Percentiles rank a stretch among this genome's conserved stretches.
Conservation (phyloP, 2,329 filamentous ascomycete genomes). For the Coniella vitis region DNA sequence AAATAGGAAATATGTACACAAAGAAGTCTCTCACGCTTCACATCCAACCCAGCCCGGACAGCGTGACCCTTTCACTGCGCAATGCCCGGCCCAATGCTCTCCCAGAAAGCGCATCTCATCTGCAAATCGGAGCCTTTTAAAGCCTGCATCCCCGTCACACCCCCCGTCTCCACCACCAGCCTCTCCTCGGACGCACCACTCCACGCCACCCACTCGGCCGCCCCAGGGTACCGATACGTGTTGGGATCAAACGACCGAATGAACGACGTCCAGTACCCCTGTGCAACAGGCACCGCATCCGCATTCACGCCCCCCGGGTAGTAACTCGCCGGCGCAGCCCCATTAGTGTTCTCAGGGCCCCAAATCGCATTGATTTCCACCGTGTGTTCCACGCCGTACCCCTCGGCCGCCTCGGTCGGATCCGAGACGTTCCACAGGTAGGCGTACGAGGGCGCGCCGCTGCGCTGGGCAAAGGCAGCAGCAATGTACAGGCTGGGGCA, state of each 20-base stretch:
- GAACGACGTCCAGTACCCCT: constrained; percentile 71
- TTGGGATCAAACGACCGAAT: constrained; percentile 63
- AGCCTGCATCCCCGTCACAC: constrained; percentile 19
- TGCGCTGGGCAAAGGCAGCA: constrained; percentile 28
- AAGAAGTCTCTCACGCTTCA: too few species aligned
- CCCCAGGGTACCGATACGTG: constrained; percentile 32
- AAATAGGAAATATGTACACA: too few species aligned
- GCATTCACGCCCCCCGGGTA: constrained; percentile 43
- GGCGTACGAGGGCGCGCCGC: constrained; percentile 47
- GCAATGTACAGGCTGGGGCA: constrained; percentile 55
- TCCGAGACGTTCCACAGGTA: constrained; percentile 67
- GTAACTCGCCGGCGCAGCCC: constrained; percentile 49
- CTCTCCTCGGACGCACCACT: constrained; percentile 25
- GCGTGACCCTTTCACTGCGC: neutral
- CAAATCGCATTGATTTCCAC: constrained; percentile 62
- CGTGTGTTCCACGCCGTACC: constrained; percentile 60
- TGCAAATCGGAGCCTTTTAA: constrained; percentile 15
- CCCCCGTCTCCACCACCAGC: constrained; percentile 34
- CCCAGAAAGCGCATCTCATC: constrained; percentile 17
- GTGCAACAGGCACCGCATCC: constrained; percentile 51
- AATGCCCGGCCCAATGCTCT: constrained; percentile 9
- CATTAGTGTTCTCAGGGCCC: constrained; percentile 50
- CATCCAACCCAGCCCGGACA: too few species aligned
- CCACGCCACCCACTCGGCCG: constrained; percentile 47
- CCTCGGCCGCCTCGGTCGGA: constrained; percentile 40